A percentile compares a stretch with the other conserved stretches of the same genome.
phyloP scores from a whole-genome alignment of 2,329 filamentous ascomycete genomes.

The Penicillium sp. region DNA sequence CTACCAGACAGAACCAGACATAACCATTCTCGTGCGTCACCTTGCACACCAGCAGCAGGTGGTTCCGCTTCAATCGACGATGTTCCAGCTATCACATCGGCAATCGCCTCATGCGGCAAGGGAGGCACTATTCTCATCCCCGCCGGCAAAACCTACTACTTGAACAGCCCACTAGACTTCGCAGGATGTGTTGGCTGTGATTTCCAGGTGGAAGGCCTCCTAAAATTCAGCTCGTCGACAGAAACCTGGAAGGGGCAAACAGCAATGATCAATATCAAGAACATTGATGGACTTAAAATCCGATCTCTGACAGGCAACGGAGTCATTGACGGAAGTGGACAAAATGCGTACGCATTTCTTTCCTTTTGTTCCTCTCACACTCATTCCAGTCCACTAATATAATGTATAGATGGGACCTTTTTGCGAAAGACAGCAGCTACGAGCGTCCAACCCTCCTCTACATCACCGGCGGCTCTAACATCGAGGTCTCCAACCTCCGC shows the following conservation, averaged over 20 bases:
- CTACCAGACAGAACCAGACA: background rate
- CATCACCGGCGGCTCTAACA: conserved; percentile 38
- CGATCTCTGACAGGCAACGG: conserved; percentile 40
- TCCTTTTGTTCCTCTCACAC: background rate
- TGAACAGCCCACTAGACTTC: conserved; percentile 45
- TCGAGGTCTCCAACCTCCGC: conserved; percentile 37
- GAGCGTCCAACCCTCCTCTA: conserved; percentile 43
- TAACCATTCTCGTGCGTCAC: conserved; percentile 18
- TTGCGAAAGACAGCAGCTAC: conserved; percentile 39
- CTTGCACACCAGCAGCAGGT: conserved; percentile 33
- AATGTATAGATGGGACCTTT: conserved; percentile 35
- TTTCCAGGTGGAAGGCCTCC: conserved; percentile 46
- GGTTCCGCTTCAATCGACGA: conserved; percentile 39
- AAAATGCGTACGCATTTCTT: conserved; percentile 31
- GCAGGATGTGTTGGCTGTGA: conserved; percentile 44
- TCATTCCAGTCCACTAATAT: background rate
- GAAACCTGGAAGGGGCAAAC: conserved; percentile 43
- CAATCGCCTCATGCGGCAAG: conserved; percentile 41
- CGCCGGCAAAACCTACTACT: conserved; percentile 39
- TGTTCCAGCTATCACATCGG: conserved; percentile 43
- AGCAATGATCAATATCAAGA: conserved; percentile 40
- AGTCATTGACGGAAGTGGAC: conserved; percentile 49
- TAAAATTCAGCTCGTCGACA: conserved; percentile 40
- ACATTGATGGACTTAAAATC: conserved; percentile 40
- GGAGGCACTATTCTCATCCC: conserved; percentile 48